Evolutionary conservation across 2,329 filamentous ascomycete genomes (phyloP).

Genomic region (Fusarium coicis): DNA sequence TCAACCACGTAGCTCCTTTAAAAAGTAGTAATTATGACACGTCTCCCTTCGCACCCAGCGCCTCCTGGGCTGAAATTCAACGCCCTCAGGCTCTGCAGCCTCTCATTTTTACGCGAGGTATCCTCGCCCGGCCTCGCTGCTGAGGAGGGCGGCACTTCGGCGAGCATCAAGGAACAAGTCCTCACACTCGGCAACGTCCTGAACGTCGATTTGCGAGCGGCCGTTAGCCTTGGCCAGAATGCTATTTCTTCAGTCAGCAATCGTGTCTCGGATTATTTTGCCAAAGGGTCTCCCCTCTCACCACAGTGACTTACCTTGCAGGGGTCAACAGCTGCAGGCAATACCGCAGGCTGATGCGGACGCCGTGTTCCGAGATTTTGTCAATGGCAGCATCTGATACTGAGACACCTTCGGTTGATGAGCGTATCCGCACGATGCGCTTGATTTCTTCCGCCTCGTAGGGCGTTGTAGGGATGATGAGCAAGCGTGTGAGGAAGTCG

Average conservation of each 20-base stretch:
- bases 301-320: conserved; percentile 66
- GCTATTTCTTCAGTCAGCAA: conserved; percentile 58
- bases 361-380: conserved; percentile 87
- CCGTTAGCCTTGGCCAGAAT: conserved; percentile 90
- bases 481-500: conserved; percentile 90
- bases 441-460: conserved; percentile 92
- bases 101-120: conserved; percentile 67
- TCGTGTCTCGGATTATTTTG: conserved; percentile 44
- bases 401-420: conserved; percentile 81
- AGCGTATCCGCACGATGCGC: conserved; percentile 86
- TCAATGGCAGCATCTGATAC: conserved; percentile 86
- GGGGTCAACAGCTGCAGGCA: conserved; percentile 91
- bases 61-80: conserved; percentile 32
- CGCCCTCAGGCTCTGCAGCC: background rate
- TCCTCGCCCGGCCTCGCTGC: conserved; percentile 68
- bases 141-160: conserved; percentile 78
- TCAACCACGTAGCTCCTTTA: conserved; percentile 34
- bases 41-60: conserved; percentile 37
- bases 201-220: conserved; percentile 78
- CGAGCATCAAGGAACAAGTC: conserved; percentile 86
- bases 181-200: conserved; percentile 83
- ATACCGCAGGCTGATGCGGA: conserved; percentile 90
- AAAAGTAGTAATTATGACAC: conserved; percentile 45
- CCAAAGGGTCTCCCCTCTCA: conserved; percentile 32
- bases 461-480: conserved; percentile 94